Conservation (phyloP, 208 protist genomes). For the Vickermania ingenoplastis region DNA sequence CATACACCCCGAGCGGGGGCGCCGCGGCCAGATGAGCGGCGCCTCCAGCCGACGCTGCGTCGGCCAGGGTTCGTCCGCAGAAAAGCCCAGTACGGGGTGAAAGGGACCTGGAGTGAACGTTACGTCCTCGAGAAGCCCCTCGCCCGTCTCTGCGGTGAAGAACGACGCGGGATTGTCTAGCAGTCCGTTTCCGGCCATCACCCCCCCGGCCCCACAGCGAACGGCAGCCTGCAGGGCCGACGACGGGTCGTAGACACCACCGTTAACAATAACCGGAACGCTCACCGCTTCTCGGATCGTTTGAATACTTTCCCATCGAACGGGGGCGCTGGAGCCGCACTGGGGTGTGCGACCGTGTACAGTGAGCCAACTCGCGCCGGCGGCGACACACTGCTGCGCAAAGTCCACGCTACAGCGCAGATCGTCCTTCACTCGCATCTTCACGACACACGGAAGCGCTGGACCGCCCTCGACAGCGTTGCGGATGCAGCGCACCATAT, state of each 20-base stretch:
- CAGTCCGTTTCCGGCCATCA: slow-evolving; percentile 78
- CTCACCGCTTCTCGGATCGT: slow-evolving; percentile 45
- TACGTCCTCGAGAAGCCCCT: slow-evolving; percentile 1
- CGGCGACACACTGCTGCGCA: slow-evolving; percentile 63
- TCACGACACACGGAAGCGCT: slow-evolving; percentile 52
- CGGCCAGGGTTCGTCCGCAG: neutral
- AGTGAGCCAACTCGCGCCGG: slow-evolving; percentile 72
- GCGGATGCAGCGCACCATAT: slow-evolving; percentile 63
- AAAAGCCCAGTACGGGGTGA: neutral
- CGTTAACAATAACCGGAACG: slow-evolving; percentile 82
- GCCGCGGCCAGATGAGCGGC: neutral
- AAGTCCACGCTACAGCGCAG: slow-evolving; percentile 72
- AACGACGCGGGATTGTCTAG: slow-evolving; percentile 82
- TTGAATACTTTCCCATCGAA: slow-evolving; percentile 48
- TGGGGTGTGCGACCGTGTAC: slow-evolving; percentile 78
- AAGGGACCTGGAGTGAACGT: slow-evolving; percentile 3
- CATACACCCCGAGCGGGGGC: neutral
- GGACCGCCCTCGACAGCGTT: slow-evolving; percentile 22
- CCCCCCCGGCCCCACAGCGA: slow-evolving; percentile 38
- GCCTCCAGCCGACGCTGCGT: neutral
- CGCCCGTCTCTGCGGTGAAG: slow-evolving; percentile 7
- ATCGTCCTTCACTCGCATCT: slow-evolving; percentile 77
- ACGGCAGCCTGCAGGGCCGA: slow-evolving; percentile 40
- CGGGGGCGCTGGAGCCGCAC: slow-evolving; percentile 35
- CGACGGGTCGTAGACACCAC: slow-evolving; percentile 44